These are phyloP conservation scores for Elsinoe perseae DNA, from an alignment of 2,329 filamentous ascomycete species.

Conservation along the genomic window DNA sequence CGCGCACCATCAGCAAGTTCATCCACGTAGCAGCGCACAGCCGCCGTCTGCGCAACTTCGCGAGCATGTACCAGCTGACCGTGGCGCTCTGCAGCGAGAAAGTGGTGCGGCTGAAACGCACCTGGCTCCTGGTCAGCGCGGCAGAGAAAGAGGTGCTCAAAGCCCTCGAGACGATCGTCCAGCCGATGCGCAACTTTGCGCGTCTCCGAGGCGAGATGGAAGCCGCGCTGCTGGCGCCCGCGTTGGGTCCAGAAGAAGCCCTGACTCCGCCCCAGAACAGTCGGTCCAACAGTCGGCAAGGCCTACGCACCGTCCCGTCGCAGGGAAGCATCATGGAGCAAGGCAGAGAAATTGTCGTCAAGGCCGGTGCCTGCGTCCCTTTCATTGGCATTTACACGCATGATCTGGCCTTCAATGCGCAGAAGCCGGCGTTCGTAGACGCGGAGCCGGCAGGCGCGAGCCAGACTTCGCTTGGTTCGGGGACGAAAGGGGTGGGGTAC, in stretches of 20 bases:
- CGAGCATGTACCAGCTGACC: constrained; percentile 72
- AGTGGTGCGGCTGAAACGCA: constrained; percentile 57
- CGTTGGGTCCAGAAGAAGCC: neutral
- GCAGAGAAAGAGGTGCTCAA: constrained; percentile 58
- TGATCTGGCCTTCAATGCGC: constrained; percentile 72
- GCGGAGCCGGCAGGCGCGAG: no score
- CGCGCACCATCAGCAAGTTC: constrained; percentile 68
- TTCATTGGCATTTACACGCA: constrained; percentile 78
- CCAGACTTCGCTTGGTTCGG: no score
- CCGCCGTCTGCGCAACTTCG: constrained; percentile 70
- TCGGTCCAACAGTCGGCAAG: neutral
- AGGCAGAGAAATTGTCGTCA: constrained; percentile 46
- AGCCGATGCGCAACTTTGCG: constrained; percentile 70
- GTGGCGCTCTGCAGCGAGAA: constrained; percentile 65
- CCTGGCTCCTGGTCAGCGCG: constrained; percentile 62
- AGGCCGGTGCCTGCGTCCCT: constrained; percentile 48
- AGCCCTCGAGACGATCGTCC: constrained; percentile 64
- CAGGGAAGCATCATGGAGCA: neutral
- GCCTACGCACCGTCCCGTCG: neutral
- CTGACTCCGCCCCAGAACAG: constrained; percentile 17
- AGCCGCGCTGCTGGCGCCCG: constrained; percentile 33
- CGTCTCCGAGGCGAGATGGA: constrained; percentile 76
- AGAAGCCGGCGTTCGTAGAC: constrained; percentile 68
- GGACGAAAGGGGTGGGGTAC: constrained; percentile 4
- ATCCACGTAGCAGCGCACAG: constrained; percentile 75